These are phyloP conservation scores for Aspergillus ellipticus DNA, from an alignment of 495 filamentous ascomycete genomes.

Conservation along the genomic window DNA sequence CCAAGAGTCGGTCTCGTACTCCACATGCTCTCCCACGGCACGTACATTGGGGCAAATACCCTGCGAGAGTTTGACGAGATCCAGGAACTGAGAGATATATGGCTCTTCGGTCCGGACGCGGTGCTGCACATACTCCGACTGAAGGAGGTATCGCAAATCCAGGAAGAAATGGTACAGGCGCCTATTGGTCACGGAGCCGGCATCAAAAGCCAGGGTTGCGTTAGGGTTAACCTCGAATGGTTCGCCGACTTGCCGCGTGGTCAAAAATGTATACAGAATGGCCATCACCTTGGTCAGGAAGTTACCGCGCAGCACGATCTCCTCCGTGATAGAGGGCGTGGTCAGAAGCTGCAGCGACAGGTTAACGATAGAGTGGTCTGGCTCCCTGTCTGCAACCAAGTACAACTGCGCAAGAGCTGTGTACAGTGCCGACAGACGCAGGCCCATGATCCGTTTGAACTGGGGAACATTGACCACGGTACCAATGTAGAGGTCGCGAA, in stretches of 20 bases:
- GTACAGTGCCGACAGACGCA: conserved; percentile 90
- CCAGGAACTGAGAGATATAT: conserved; percentile 90
- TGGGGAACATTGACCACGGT: conserved; percentile 91
- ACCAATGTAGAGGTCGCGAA: conserved; percentile 91
- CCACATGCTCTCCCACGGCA: conserved; percentile 90
- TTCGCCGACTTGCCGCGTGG: conserved; percentile 89
- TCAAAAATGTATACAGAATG: conserved; percentile 95
- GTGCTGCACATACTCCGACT: conserved; percentile 80
- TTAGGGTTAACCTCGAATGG: conserved; percentile 79
- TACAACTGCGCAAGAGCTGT: conserved; percentile 91
- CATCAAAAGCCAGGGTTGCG: conserved; percentile 85
- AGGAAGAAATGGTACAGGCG: conserved; percentile 96
- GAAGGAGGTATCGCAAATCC: conserved; percentile 85
- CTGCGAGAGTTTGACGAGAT: conserved; percentile 91
- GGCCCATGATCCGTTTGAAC: conserved; percentile 93
- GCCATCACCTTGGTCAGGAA: conserved; percentile 93
- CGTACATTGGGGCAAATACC: conserved; percentile 93
- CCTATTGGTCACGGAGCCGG: conserved; percentile 87
- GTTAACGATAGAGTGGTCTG: conserved; percentile 98
- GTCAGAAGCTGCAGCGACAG: conserved; percentile 94
- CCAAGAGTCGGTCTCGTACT: conserved; percentile 98
- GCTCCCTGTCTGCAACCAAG: conserved; percentile 92
- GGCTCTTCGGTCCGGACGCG: conserved; percentile 75
- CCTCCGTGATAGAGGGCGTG: conserved; percentile 90
- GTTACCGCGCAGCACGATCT: conserved; percentile 92